Percentiles rank a stretch among this genome's conserved stretches.
Evolutionary conservation across 768 basidiomycete genomes (phyloP).

Genomic region (Kwoniella sp.): DNA sequence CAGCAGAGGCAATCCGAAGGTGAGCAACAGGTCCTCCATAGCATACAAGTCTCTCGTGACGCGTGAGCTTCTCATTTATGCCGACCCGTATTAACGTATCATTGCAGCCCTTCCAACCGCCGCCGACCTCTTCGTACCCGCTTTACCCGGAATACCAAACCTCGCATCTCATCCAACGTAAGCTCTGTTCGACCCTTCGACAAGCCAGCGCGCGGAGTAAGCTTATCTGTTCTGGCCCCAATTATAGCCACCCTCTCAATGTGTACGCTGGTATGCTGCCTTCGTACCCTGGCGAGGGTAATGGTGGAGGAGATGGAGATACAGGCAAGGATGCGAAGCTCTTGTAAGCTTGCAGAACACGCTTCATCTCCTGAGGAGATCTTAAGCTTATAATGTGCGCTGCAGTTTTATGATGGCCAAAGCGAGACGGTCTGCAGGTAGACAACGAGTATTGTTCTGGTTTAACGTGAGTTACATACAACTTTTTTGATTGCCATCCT

Average conservation of each 20-base stretch:
- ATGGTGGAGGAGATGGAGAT: constrained; percentile 50
- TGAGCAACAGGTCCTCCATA: too few relatives aligned
- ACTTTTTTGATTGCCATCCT: neutral
- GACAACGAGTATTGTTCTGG: constrained; percentile 89
- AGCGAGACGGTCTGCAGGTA: constrained; percentile 83
- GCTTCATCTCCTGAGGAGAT: neutral
- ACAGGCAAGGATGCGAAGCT: constrained; percentile 53
- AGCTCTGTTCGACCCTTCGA: constrained; percentile 4
- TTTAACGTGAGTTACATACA: constrained; percentile 90
- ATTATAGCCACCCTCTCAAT: constrained; percentile 52
- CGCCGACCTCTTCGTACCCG: constrained; percentile 55
- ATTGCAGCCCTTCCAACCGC: constrained; percentile 39
- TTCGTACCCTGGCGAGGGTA: constrained; percentile 51
- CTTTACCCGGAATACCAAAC: constrained; percentile 53
- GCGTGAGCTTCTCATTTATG: neutral
- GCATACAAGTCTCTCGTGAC: too few relatives aligned
- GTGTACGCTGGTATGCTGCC: constrained; percentile 54
- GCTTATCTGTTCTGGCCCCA: neutral
- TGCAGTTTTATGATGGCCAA: constrained; percentile 80
- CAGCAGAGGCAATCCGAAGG: neutral
- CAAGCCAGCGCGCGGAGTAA: neutral
- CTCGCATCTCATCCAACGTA: constrained; percentile 54
- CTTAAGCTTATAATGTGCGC: neutral
- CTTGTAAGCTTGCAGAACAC: constrained; percentile 49
- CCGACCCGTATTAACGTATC: neutral